Evolutionary conservation across 768 basidiomycete genomes (phyloP), one percentile per base, ranked within the genome.

Genomic region (Mycena albidolilacea): DNA sequence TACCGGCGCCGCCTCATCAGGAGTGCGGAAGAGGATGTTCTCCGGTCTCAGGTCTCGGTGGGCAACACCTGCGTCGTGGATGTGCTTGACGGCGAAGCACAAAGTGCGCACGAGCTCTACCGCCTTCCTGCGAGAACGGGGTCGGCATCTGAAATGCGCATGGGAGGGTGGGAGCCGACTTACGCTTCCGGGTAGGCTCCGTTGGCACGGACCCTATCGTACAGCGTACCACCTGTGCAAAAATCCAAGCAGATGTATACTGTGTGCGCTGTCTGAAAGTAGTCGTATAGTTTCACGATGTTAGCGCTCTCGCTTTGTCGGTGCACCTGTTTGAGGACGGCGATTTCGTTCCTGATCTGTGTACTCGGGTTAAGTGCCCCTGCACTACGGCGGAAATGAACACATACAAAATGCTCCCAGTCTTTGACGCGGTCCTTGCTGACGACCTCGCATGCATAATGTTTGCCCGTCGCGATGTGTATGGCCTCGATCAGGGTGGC

Each of bases 341-440:
- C 86, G 70, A 95, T 95, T 82, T 95, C 93, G 74, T 95, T 95
- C 60, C 93, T 87, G 61, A 69, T 50, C 67, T 69, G n/a, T 21
- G 19, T 30, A 21, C 50, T 1, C 57, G 6, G 7, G 38, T 92
- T 90, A 91, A 92, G 67, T 48, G 19, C 8, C 5, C 21, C n/a
- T 17, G 50, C 71, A 48, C 43, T 23, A 57, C 62, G 17, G 39
- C 55, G 30, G 52, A 70, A 68, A 48, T 35, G 7, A 79, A n/a
- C n/a, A 41, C 90, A 77, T 23, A 97, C 97, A 97, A 99, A 98
- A 81, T 97, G 91, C 84, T 98, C 97, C 74, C 97, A 87, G 3
- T 97, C 97, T 80, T 97, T 94, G 96, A 97, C 97, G 69, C 97
- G 90, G 78, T 97, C 95, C 89, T 99, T 99, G 91, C 96, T 97